Percentiles rank a stretch among this genome's conserved stretches.
Conservation (phyloP, 441 rosid species). For the Mallotus repandus region DNA sequence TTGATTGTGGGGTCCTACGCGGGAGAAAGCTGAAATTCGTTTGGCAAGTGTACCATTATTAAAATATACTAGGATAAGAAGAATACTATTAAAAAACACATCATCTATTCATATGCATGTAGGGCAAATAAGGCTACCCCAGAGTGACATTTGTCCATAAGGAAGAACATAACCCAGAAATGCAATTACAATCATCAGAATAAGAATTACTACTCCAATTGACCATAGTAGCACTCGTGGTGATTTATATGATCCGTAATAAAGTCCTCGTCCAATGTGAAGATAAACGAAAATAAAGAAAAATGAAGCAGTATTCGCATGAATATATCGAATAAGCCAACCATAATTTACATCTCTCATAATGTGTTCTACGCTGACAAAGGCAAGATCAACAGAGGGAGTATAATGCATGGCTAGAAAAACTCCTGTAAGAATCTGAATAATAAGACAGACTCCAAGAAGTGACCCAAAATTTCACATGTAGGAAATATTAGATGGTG, state of each 20-base stretch:
- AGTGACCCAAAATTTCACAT: constrained; percentile 10
- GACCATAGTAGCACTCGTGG: too few species aligned
- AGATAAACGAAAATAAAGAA: constrained; percentile 17
- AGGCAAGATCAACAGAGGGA: neutral
- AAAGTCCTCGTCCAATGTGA: constrained; percentile 9
- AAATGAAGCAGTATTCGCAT: constrained; percentile 4
- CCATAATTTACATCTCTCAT: constrained; percentile 10
- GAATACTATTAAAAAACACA: too few species aligned
- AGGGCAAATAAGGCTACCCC: too few species aligned
- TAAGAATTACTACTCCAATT: too few species aligned
- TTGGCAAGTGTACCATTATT: too few species aligned
- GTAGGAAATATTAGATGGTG: neutral
- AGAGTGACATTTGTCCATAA: too few species aligned
- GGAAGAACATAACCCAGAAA: too few species aligned
- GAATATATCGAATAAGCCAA: neutral
- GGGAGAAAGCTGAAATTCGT: too few species aligned
- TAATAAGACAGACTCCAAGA: constrained; percentile 9
- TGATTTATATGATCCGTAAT: constrained; percentile 5
- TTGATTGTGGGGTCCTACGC: too few species aligned
- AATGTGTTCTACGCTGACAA: constrained; percentile 1
- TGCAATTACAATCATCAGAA: too few species aligned
- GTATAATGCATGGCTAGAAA: constrained; percentile 15
- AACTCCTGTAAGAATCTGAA: constrained; percentile 18
- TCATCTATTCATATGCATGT: too few species aligned
- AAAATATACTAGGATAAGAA: too few species aligned